A percentile compares a stretch with the other conserved stretches of the same genome.
Evolutionary conservation across 768 basidiomycete genomes (phyloP).

Genomic region (Mrakia frigida): DNA sequence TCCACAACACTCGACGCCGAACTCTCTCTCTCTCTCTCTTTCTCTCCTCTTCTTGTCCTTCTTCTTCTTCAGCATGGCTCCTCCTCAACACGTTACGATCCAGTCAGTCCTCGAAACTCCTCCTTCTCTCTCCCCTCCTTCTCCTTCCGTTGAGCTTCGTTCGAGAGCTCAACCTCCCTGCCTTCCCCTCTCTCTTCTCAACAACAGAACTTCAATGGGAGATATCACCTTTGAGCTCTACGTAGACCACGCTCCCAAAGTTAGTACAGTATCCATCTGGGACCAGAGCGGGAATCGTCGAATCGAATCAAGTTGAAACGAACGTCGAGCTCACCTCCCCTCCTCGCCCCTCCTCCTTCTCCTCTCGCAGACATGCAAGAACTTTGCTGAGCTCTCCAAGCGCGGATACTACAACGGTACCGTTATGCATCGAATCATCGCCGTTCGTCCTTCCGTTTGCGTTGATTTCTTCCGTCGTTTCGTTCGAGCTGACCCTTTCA

Average conservation of each 20-base stretch:
- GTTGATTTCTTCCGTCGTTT: not conserved
- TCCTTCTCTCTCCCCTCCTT: not conserved
- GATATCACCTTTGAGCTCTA: conserved; percentile 86
- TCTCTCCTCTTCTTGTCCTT: not conserved
- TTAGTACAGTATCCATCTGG: conserved; percentile 40
- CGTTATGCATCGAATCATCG: conserved; percentile 84
- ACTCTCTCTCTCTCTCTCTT: not conserved
- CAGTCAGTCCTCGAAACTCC: not conserved
- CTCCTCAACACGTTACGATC: conserved; percentile 8
- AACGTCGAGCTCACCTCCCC: conserved; percentile 22
- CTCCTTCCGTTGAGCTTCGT: not conserved
- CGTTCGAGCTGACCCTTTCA: not conserved
- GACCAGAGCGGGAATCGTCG: not conserved
- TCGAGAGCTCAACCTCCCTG: not conserved
- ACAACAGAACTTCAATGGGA: conserved; percentile 64
- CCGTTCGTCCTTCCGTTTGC: conserved; percentile 36
- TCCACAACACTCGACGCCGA: not conserved
- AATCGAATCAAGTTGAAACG: not conserved
- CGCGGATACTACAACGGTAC: conserved; percentile 89
- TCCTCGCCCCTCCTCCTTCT: conserved; percentile 27
- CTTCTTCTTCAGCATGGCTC: not conserved
- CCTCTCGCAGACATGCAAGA: conserved; percentile 72
- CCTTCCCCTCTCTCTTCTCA: not conserved
- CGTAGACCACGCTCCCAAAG: conserved; percentile 81
- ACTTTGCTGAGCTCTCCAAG: conserved; percentile 85